These are phyloP conservation scores for Aspergillus texensis DNA, from an alignment of 2,329 filamentous ascomycete genomes.

Conservation along the genomic window DNA sequence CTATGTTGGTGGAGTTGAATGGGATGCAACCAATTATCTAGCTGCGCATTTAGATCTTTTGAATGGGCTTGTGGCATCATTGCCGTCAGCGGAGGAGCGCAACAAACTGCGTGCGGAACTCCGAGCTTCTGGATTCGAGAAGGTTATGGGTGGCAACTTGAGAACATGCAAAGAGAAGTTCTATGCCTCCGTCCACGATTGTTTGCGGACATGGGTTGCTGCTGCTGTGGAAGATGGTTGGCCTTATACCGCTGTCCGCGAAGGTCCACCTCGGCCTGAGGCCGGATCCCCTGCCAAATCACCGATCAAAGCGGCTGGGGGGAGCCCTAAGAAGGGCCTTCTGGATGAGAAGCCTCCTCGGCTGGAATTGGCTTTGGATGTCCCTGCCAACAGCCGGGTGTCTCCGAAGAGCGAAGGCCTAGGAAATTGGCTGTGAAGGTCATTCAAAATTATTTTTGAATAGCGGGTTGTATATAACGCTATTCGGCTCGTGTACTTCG, in stretches of 20 bases:
- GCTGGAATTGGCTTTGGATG: constrained; percentile 54
- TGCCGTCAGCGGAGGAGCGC: constrained; percentile 69
- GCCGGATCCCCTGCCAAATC: constrained; percentile 48
- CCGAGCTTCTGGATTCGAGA: constrained; percentile 85
- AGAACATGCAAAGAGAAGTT: constrained; percentile 97
- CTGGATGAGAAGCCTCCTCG: constrained; percentile 59
- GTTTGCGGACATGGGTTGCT: constrained; percentile 83
- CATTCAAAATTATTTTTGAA: neutral
- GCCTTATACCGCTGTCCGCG: constrained; percentile 77
- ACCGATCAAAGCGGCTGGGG: constrained; percentile 46
- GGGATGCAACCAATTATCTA: constrained; percentile 97
- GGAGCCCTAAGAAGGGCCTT: constrained; percentile 48
- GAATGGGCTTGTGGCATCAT: constrained; percentile 84
- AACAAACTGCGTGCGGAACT: constrained; percentile 79
- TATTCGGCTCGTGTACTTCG: neutral
- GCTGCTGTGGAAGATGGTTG: constrained; percentile 87
- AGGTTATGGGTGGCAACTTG: constrained; percentile 79
- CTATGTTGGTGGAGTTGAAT: constrained; percentile 96
- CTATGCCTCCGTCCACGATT: constrained; percentile 88
- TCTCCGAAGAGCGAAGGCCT: constrained; percentile 32
- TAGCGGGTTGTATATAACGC: neutral
- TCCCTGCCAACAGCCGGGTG: constrained; percentile 26
- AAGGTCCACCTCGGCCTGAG: constrained; percentile 47
- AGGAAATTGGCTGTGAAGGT: constrained; percentile 41
- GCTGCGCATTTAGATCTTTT: constrained; percentile 89